Base-by-base conservation (phyloP, 108 stramenopile species). In the Cyclotella sp. region DNA sequence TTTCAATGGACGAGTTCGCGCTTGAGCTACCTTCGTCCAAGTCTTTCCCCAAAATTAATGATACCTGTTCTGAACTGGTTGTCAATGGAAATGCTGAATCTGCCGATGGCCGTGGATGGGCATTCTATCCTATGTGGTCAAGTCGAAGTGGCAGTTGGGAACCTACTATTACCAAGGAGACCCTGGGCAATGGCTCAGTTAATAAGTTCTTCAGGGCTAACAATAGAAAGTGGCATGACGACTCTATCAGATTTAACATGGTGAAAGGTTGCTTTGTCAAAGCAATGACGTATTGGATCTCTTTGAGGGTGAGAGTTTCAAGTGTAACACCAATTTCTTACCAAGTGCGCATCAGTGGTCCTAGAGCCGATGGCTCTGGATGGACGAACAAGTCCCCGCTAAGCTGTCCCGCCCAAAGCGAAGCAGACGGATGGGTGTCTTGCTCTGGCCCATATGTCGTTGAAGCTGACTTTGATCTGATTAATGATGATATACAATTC, bases 21-120 rank as follows among this genome's bases (percentile, higher is more conserved):
- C 73, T 91, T 39, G 73, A 76, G 27, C 76, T 84, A 21, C 88
- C 90, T 41, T 81, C 85, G 12, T 22, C 52, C 47, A 78, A 81
- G 29, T 59, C 85, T 15, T 86, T 73, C 76, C 59, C 75, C 8
- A 62, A 57, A 13, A 53, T 62, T 3, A 39, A 73, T 18, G 77
- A 85, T 28, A 28, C 83, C 14, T 90, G 89, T 49, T 14, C 13
- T 28, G 75, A 88, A 53, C 79, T 90, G 16, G 73, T 82, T 10
- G 53, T 67, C 7, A 90, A 90, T 70, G 87, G 89, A 21, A 54
- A 88, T 68, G 87, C 49, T 34, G 65, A 72, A 22, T 15, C 41
- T 9, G 47, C 59, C 15, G 59, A 30, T 67, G 44, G 73, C 2
- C 27, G 28, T 7, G 67, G 67, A 22, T 52, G 15, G 15, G 30